Percentiles rank a stretch among this genome's conserved stretches.
Evolutionary conservation across 2,329 filamentous ascomycete species (phyloP).

Genomic region (Claviceps arundinis): DNA sequence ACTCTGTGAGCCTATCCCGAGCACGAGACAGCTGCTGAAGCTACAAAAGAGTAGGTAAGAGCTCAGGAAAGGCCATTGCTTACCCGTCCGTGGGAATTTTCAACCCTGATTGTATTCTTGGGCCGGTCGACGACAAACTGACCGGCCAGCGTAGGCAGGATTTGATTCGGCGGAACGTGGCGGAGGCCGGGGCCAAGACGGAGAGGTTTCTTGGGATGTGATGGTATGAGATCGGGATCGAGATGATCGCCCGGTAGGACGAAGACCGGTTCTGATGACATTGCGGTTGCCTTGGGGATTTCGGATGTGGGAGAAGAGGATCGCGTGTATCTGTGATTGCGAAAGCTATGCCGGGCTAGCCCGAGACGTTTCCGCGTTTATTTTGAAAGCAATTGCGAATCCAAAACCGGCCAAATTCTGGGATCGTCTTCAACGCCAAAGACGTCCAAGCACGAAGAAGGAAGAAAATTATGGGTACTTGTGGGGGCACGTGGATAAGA

Average conservation of each 20-base stretch:
- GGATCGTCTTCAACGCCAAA: no score
- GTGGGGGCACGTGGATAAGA: not conserved
- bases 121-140: slow-evolving; percentile 52
- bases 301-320: not conserved
- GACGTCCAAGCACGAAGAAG: not conserved
- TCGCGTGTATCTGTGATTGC: not conserved
- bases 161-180: slow-evolving; percentile 63
- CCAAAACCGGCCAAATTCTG: no score
- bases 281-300: slow-evolving; percentile 15
- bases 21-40: no score
- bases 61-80: slow-evolving; percentile 11
- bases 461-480: not conserved
- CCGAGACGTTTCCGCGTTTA: not conserved
- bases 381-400: no score
- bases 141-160: slow-evolving; percentile 55
- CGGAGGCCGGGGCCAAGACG: slow-evolving; percentile 75
- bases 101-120: slow-evolving; percentile 70
- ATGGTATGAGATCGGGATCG: slow-evolving; percentile 51
- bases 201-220: slow-evolving; percentile 54
- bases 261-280: slow-evolving; percentile 46
- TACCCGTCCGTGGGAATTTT: slow-evolving; percentile 57
- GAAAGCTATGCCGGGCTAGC: not conserved
- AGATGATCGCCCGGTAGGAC: slow-evolving; percentile 75
- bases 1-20: no score
- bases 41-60: not conserved